These are phyloP conservation scores for Lizonia empirigonia DNA, from an alignment of 2,329 filamentous ascomycete genomes.

Conservation along the genomic window DNA sequence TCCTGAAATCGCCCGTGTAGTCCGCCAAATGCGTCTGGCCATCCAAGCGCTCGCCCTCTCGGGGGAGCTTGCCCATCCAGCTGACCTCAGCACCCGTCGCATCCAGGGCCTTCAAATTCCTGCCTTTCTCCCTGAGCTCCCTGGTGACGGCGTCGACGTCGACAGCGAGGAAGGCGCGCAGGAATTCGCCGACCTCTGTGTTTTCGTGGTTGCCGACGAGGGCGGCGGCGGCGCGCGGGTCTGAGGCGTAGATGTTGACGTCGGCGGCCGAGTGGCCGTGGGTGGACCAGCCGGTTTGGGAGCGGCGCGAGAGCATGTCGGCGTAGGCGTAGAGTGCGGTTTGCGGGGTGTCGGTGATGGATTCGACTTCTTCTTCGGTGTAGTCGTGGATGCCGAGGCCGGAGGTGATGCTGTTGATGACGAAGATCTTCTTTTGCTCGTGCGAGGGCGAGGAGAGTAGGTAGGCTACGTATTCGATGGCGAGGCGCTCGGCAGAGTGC, in stretches of 20 bases:
- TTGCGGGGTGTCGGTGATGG: slow-evolving; percentile 64
- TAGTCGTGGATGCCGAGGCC: slow-evolving; percentile 80
- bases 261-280: slow-evolving; percentile 90
- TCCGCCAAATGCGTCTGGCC: slow-evolving; percentile 53
- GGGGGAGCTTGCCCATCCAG: slow-evolving; percentile 53
- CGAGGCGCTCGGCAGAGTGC: slow-evolving; percentile 73
- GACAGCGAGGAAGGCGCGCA: slow-evolving; percentile 77
- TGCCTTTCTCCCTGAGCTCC: slow-evolving; percentile 68
- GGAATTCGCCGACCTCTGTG: slow-evolving; percentile 84
- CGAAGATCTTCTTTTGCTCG: slow-evolving; percentile 58
- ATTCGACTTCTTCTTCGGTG: slow-evolving; percentile 70
- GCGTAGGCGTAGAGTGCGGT: slow-evolving; percentile 69
- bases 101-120: slow-evolving; percentile 36
- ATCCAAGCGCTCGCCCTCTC: slow-evolving; percentile 51
- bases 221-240: slow-evolving; percentile 64
- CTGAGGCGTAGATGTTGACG: slow-evolving; percentile 93
- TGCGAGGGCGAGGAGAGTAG: slow-evolving; percentile 52
- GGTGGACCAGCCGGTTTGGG: slow-evolving; percentile 91
- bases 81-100: slow-evolving; percentile 37
- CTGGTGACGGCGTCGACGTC: slow-evolving; percentile 79
- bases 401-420: slow-evolving; percentile 70
- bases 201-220: slow-evolving; percentile 92
- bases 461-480: slow-evolving; percentile 65
- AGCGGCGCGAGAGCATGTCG: slow-evolving; percentile 83
- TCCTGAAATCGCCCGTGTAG: slow-evolving; percentile 46